Conservation (phyloP, 768 basidiomycete species). For the Roridomyces roridus region DNA sequence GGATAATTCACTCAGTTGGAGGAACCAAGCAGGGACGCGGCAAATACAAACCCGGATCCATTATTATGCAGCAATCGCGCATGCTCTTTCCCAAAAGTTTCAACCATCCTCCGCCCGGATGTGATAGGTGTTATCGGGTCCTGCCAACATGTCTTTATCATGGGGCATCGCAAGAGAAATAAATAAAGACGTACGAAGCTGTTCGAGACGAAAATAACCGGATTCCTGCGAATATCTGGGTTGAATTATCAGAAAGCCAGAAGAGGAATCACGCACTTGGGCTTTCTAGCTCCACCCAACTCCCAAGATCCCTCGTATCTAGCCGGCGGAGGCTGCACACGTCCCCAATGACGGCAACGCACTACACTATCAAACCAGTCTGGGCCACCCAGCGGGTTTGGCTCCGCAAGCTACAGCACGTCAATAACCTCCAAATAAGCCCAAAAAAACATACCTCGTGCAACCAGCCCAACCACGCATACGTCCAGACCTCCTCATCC, state of each 20-base stretch:
- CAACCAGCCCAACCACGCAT: slow-evolving; percentile 14
- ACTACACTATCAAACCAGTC: slow-evolving; percentile 6
- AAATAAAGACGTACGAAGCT: slow-evolving; percentile 5
- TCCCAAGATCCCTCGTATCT: slow-evolving; percentile 16
- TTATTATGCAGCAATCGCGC: slow-evolving; percentile 19
- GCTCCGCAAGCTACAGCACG: slow-evolving; percentile 3
- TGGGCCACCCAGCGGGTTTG: slow-evolving; percentile 17
- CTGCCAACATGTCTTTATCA: too few species aligned
- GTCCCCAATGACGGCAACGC: slow-evolving; percentile 16
- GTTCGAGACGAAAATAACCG: slow-evolving; percentile 20
- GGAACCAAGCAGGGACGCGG: neutral
- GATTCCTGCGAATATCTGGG: slow-evolving; percentile 1
- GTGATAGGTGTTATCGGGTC: too few species aligned
- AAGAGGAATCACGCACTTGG: neutral
- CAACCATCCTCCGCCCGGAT: too few species aligned
- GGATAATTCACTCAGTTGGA: neutral
- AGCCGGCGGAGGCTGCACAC: slow-evolving; percentile 7
- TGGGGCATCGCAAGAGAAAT: too few species aligned
- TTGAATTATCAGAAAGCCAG: neutral
- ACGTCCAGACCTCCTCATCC: slow-evolving; percentile 15
- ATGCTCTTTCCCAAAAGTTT: slow-evolving; percentile 10
- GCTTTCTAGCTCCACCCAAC: slow-evolving; percentile 5
- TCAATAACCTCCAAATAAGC: too few species aligned
- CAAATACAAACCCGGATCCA: slow-evolving; percentile 6
- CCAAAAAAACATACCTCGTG: slow-evolving; percentile 3